Conservation (phyloP, 2,329 filamentous ascomycete species). For the Neocucurbitaria cava region DNA sequence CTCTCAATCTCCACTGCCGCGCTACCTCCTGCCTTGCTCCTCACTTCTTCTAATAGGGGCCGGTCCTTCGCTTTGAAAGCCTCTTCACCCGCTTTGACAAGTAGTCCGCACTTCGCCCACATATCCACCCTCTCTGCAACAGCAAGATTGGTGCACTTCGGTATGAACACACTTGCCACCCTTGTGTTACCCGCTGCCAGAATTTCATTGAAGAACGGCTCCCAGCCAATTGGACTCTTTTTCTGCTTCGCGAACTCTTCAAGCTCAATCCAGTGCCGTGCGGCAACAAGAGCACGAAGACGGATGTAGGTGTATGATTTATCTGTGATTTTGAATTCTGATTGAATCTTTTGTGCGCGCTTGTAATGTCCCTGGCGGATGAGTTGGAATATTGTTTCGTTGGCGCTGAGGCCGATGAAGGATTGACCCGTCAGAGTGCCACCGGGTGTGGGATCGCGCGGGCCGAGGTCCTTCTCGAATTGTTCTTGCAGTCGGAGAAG, state of each 20-base stretch:
- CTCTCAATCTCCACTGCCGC: slow-evolving; percentile 83
- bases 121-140: slow-evolving; percentile 78
- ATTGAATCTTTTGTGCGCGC: slow-evolving; percentile 84
- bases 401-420: slow-evolving; percentile 84
- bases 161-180: slow-evolving; percentile 81
- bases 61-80: slow-evolving; percentile 82
- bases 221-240: slow-evolving; percentile 95
- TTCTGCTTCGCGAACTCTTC: slow-evolving; percentile 80
- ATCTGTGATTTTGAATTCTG: slow-evolving; percentile 91
- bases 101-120: slow-evolving; percentile 95
- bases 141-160: slow-evolving; percentile 79
- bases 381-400: slow-evolving; percentile 91
- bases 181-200: slow-evolving; percentile 89
- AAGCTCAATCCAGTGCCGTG: slow-evolving; percentile 89
- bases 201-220: slow-evolving; percentile 92
- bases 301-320: slow-evolving; percentile 89
- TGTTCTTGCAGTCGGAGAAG: slow-evolving; percentile 85
- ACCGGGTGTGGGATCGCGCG: slow-evolving; percentile 55
- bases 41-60: slow-evolving; percentile 74
- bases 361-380: slow-evolving; percentile 82
- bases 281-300: slow-evolving; percentile 85
- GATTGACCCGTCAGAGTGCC: slow-evolving; percentile 45
- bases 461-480: slow-evolving; percentile 79
- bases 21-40: slow-evolving; percentile 74
- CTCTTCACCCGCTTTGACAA: slow-evolving; percentile 89